phyloP scores from a whole-genome alignment of 1,284 basidiomycete genomes.

The Kalmanozyma brasiliensis region DNA sequence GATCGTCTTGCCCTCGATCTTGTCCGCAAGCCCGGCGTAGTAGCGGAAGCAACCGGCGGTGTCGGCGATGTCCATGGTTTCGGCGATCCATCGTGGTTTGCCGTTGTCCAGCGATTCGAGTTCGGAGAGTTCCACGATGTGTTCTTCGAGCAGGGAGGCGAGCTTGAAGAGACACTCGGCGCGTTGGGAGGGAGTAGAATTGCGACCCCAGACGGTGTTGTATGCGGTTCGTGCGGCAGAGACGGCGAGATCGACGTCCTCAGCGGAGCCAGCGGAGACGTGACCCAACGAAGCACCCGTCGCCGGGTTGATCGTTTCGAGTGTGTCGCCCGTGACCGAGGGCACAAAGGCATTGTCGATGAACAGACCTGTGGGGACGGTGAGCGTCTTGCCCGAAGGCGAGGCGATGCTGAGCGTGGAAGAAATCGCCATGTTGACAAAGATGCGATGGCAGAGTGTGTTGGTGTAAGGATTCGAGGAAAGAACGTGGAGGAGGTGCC shows the following conservation, averaged over 20 bases:
- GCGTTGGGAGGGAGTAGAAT: slow-evolving; percentile 74
- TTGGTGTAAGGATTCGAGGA: no score
- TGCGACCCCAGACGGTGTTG: slow-evolving; percentile 59
- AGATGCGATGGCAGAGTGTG: neutral
- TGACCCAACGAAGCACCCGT: slow-evolving; percentile 63
- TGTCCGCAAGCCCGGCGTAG: slow-evolving; percentile 77
- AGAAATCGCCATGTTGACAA: slow-evolving; percentile 37
- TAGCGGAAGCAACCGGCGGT: slow-evolving; percentile 76
- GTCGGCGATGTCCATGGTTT: slow-evolving; percentile 76
- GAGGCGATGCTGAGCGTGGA: slow-evolving; percentile 64
- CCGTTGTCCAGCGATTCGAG: slow-evolving; percentile 75
- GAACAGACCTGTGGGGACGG: slow-evolving; percentile 58
- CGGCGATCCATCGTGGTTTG: slow-evolving; percentile 79
- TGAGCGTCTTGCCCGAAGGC: slow-evolving; percentile 58
- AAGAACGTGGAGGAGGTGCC: no score
- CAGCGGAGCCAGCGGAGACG: slow-evolving; percentile 61
- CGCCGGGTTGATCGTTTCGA: slow-evolving; percentile 61
- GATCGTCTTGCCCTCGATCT: slow-evolving; percentile 83
- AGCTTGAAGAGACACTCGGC: slow-evolving; percentile 76
- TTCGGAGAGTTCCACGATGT: slow-evolving; percentile 75
- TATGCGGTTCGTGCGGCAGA: slow-evolving; percentile 59
- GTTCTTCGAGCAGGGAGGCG: slow-evolving; percentile 78
- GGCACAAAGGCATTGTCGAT: slow-evolving; percentile 65
- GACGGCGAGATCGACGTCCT: slow-evolving; percentile 63
- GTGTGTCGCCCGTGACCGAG: slow-evolving; percentile 60